phyloP scores from a whole-genome alignment of 441 rosid genomes.

The Gossypium davidsonii region DNA sequence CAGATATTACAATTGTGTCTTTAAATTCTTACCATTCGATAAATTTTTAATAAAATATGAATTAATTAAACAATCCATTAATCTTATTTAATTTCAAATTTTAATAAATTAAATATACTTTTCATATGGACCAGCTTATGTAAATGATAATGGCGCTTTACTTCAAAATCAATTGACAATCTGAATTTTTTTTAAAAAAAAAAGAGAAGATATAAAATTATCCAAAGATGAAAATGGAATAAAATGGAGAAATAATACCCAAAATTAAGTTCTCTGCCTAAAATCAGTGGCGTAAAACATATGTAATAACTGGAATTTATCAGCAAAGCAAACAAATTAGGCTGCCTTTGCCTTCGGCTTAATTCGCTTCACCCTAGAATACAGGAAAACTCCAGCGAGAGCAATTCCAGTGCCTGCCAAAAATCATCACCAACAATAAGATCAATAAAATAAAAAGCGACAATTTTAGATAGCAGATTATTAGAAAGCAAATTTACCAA shows the following conservation, averaged over 20 bases:
- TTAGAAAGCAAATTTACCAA: slow-evolving; percentile 42
- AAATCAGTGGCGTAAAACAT: neutral
- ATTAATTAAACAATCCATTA: too few relatives aligned
- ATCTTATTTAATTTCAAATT: too few relatives aligned
- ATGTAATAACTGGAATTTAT: slow-evolving; percentile 13
- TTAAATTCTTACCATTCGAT: too few relatives aligned
- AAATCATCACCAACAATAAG: neutral
- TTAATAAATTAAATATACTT: neutral
- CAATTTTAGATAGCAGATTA: neutral
- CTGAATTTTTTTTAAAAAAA: too few relatives aligned
- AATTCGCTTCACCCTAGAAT: slow-evolving; percentile 89
- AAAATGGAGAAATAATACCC: neutral
- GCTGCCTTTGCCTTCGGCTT: slow-evolving; percentile 82
- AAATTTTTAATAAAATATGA: too few relatives aligned
- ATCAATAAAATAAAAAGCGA: neutral
- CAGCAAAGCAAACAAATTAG: slow-evolving; percentile 23
- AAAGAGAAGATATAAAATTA: neutral
- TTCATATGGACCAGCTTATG: neutral
- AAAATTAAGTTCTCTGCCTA: neutral
- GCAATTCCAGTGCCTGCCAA: slow-evolving; percentile 84
- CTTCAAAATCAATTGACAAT: neutral
- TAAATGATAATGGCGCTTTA: neutral
- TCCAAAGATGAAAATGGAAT: neutral
- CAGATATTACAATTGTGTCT: too few relatives aligned
- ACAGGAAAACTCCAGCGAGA: slow-evolving; percentile 85